Conservation (phyloP, 2,329 filamentous ascomycete species). For the Penicillium sp. region DNA sequence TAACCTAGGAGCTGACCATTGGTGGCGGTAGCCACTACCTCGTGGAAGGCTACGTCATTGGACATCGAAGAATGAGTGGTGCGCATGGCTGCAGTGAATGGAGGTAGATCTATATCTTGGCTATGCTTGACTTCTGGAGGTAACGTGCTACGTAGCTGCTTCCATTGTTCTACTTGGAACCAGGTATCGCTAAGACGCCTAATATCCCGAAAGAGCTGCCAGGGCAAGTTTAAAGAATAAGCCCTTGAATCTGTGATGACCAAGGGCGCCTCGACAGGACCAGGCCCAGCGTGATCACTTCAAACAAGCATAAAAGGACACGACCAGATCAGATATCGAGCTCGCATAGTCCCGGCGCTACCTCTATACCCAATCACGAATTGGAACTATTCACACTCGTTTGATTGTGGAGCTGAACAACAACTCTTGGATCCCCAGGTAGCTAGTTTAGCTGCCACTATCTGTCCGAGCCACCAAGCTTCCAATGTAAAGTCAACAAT, state of each 20-base stretch:
- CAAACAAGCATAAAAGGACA: not conserved
- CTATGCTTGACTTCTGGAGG: not conserved
- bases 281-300: not conserved
- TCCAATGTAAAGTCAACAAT: too few species aligned
- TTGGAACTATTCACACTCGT: not conserved
- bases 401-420: not conserved
- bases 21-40: slow-evolving; percentile 8
- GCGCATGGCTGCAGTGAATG: not conserved
- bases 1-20: not conserved
- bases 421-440: not conserved
- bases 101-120: slow-evolving; percentile 9
- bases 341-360: slow-evolving; percentile 1
- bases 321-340: not conserved
- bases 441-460: too few species aligned
- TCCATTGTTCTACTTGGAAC: too few species aligned
- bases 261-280: not conserved
- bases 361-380: too few species aligned
- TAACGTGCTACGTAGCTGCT: too few species aligned
- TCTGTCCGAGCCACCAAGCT: too few species aligned
- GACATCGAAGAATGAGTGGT: not conserved
- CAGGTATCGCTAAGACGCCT: too few species aligned
- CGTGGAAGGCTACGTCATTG: slow-evolving; percentile 8
- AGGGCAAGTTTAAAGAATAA: not conserved
- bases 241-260: not conserved
- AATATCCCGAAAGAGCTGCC: not conserved